These are phyloP conservation scores for Microglena sp. DNA, from an alignment of 139 green algal species.

Conservation along the genomic window DNA sequence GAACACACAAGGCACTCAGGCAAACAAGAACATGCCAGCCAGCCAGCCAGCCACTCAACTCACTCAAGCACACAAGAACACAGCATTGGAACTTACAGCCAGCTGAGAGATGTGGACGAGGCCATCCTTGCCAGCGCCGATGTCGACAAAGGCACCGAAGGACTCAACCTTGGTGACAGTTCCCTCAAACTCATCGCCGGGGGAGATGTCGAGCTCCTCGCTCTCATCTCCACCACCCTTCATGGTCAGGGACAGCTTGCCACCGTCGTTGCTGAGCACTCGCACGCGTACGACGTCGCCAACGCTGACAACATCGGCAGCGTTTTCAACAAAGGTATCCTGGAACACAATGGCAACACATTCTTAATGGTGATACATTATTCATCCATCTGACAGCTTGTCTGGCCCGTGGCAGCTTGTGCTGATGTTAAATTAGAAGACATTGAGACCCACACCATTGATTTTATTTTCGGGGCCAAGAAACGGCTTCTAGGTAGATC, in stretches of 20 bases:
- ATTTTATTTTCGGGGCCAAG: too few relatives aligned
- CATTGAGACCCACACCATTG: not conserved
- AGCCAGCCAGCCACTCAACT: too few relatives aligned
- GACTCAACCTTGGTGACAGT: conserved; percentile 38
- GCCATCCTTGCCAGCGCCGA: conserved; percentile 70
- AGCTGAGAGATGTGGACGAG: conserved; percentile 94
- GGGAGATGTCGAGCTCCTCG: too few relatives aligned
- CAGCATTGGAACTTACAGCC: too few relatives aligned
- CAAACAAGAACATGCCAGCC: too few relatives aligned
- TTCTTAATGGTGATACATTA: not conserved
- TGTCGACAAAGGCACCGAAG: conserved; percentile 93
- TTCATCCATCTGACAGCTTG: too few relatives aligned
- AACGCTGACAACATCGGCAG: conserved; percentile 35
- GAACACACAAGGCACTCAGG: too few relatives aligned
- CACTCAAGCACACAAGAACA: too few relatives aligned
- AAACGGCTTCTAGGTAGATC: too few relatives aligned
- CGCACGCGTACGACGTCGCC: conserved; percentile 30
- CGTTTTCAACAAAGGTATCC: conserved; percentile 48
- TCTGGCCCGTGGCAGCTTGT: too few relatives aligned
- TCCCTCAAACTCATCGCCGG: conserved; percentile 41
- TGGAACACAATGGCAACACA: conserved; percentile 8
- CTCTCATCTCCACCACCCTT: not conserved
- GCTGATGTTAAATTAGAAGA: not conserved
- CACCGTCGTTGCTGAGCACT: conserved; percentile 44
- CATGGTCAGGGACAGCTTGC: conserved; percentile 43